Conservation (phyloP, 495 filamentous ascomycete species). For the Daldinia caldariorum region DNA sequence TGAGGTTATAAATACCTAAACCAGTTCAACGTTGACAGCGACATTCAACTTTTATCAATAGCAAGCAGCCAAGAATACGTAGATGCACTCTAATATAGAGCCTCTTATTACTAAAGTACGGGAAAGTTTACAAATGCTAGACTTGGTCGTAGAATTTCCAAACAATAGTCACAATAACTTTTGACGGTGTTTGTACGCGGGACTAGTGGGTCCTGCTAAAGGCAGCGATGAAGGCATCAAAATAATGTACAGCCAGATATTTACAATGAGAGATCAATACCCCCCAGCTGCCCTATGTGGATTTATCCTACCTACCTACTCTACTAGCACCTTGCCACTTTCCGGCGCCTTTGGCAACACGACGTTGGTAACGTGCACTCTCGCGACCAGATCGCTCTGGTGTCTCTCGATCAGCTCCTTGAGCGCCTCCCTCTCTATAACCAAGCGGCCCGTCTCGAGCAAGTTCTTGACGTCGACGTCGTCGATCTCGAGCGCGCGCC, state of each 20-base stretch:
- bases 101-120: no score
- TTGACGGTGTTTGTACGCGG: no score
- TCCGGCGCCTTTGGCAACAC: conserved; percentile 21
- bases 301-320: conserved; percentile 21
- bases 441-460: conserved; percentile 80
- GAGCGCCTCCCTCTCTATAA: conserved; percentile 87
- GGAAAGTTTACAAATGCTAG: no score
- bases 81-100: no score
- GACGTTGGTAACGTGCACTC: conserved; percentile 44
- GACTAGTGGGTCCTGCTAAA: background rate
- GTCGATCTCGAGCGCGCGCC: conserved; percentile 68
- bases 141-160: no score
- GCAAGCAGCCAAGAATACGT: no score
- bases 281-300: background rate
- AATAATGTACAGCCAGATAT: conserved; percentile 32
- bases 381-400: conserved; percentile 72
- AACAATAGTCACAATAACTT: no score
- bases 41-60: no score
- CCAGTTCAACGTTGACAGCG: no score
- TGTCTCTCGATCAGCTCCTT: conserved; percentile 77
- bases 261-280: background rate
- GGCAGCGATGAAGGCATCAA: conserved; percentile 17
- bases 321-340: conserved; percentile 39
- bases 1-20: no score
- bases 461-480: conserved; percentile 96